These are phyloP conservation scores for Ceratocystiopsis brevicomis DNA, from an alignment of 2,329 filamentous ascomycete genomes.

Conservation along the genomic window DNA sequence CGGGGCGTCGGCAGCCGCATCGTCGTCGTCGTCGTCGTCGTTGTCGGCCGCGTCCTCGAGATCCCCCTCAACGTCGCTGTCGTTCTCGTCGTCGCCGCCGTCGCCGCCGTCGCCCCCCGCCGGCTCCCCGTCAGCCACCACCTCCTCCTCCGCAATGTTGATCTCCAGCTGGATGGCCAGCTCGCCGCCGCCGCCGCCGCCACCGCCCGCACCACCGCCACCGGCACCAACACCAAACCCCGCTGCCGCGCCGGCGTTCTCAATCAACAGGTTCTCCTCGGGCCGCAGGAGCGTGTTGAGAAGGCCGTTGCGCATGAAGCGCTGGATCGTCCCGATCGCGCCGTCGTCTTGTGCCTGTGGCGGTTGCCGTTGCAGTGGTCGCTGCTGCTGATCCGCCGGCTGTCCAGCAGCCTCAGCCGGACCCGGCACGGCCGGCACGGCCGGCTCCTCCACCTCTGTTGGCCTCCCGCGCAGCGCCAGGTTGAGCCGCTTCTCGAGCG, in stretches of 20 bases:
- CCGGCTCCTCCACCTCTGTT: conserved; percentile 8
- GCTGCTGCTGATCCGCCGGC: neutral
- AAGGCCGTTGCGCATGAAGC: conserved; percentile 11
- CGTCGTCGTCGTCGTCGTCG: too few relatives aligned
- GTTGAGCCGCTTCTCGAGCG: conserved; percentile 30
- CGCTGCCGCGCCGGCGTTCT: conserved; percentile 1
- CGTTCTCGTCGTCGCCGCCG: conserved; percentile 8
- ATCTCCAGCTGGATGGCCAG: conserved; percentile 7
- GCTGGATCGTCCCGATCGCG: conserved; percentile 7
- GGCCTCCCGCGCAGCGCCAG: conserved; percentile 22
- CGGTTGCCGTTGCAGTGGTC: neutral
- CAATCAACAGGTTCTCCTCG: conserved; percentile 2
- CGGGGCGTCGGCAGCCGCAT: too few relatives aligned
- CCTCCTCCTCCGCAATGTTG: conserved; percentile 1
- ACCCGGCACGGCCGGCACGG: neutral
- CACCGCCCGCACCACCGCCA: too few relatives aligned
- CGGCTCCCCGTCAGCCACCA: neutral
- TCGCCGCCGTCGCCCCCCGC: conserved; percentile 7
- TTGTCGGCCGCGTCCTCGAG: conserved; percentile 2
- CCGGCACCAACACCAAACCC: neutral
- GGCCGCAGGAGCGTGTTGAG: neutral
- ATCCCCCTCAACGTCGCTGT: neutral
- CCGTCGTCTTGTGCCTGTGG: conserved; percentile 4
- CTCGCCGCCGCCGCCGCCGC: neutral
- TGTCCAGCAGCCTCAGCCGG: neutral